These are phyloP conservation scores for Arthromyces matolae DNA, from an alignment of 768 basidiomycete species.

Conservation along the genomic window DNA sequence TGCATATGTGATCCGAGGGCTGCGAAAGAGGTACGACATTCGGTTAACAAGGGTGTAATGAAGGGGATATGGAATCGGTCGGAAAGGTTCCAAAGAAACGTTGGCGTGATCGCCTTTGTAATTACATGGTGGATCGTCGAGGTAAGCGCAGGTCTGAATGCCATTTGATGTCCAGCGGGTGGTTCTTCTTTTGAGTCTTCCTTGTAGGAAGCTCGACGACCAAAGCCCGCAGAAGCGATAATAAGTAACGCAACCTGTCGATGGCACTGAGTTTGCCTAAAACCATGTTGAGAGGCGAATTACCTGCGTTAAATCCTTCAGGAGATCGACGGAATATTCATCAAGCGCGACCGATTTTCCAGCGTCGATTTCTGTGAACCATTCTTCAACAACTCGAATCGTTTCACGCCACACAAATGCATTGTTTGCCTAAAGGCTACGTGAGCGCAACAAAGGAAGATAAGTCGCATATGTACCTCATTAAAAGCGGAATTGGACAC, in stretches of 20 bases:
- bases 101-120: constrained; percentile 29
- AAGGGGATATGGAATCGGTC: constrained; percentile 29
- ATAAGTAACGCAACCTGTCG: constrained; percentile 33
- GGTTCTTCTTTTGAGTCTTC: constrained; percentile 24
- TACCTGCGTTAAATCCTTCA: constrained; percentile 24
- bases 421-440: constrained; percentile 35
- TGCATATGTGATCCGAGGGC: constrained; percentile 38
- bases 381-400: constrained; percentile 35
- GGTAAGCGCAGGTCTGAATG: constrained; percentile 32
- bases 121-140: constrained; percentile 27
- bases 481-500: constrained; percentile 48
- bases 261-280: background rate
- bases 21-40: constrained; percentile 30
- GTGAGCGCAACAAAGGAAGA: background rate
- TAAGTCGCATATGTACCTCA: constrained; percentile 29
- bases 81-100: constrained; percentile 30
- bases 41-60: constrained; percentile 27
- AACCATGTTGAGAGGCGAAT: constrained; percentile 8
- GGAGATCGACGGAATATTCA: constrained; percentile 18
- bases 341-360: background rate
- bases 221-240: constrained; percentile 40
- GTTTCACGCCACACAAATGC: constrained; percentile 49
- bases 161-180: constrained; percentile 29
- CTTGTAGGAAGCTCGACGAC: constrained; percentile 31
- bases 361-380: constrained; percentile 36